Evolutionary conservation across 2,329 filamentous ascomycete species (phyloP), one percentile per base, ranked within the genome.

Genomic region (Scedosporium apiospermum): DNA sequence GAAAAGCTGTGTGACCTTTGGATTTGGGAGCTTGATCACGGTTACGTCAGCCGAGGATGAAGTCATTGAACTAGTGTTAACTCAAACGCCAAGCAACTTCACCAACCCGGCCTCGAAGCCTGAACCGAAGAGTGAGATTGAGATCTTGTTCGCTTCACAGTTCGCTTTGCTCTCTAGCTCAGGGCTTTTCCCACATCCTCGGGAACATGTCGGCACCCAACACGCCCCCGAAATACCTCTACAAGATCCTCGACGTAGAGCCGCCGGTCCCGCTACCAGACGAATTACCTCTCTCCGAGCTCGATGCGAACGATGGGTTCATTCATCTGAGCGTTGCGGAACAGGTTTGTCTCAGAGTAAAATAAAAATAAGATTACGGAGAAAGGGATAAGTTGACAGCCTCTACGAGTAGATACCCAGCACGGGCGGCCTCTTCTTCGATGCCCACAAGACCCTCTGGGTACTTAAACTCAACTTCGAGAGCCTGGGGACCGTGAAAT

Each of bases 281-380:
- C 1, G 72, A 76, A 63, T 82, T 83, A 61, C 83, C 85, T 14
- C 76, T 83, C 64, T 87, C 84, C 12, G 79, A 82, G 41, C 79
- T 87, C 55, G 85, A 88, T 71, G 71, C 73, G 65, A 77, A 81
- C 42, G 84, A 87, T 68, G 84, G 84, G 58, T 88, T 85, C 71
- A 75, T 88, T 38, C 85, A 88, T 67, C 71, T 88, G 16, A 87
- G 84, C 69, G 82, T 80, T 0, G 76, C 80, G 1, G 72, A 73
- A 44, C 85, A 87, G 75, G 82, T 82, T 69, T 67, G 69, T 65
- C 14, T 41, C 38, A 60, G 1, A 6, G 44, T 21, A 26, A 53
- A 9, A 34, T 14, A 58, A 26, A 55, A 18, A 18, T 6, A 58
- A 38, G 3, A 30, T 3, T 6, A 38, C 23, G 7, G 30, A 30